phyloP scores from a whole-genome alignment of 495 filamentous ascomycete genomes.

The Aspergillus olivimuriae region DNA sequence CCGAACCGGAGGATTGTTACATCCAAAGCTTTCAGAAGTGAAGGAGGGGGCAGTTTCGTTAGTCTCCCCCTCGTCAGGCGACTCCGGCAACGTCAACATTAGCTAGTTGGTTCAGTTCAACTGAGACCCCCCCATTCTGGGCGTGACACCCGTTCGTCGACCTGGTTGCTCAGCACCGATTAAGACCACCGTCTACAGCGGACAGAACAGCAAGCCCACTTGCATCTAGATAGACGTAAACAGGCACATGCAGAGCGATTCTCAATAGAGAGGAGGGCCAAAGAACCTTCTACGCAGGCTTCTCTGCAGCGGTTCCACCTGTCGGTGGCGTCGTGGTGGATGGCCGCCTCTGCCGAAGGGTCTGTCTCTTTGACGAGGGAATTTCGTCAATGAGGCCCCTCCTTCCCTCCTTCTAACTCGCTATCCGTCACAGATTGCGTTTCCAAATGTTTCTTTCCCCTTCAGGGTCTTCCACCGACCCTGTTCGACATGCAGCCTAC shows the following conservation, averaged over 20 bases:
- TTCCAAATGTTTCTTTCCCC: background rate
- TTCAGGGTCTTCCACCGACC: background rate
- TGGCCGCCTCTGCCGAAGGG: slow-evolving; percentile 1
- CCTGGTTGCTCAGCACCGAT: slow-evolving; percentile 12
- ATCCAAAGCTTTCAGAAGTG: too few relatives aligned
- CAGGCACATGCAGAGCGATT: background rate
- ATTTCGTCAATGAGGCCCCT: background rate
- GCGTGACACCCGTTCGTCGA: slow-evolving; percentile 16
- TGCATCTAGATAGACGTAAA: slow-evolving; percentile 6
- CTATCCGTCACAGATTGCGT: background rate
- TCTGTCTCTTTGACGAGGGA: slow-evolving; percentile 3
- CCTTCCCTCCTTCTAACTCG: background rate
- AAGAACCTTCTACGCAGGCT: slow-evolving; percentile 36
- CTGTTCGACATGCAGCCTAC: slow-evolving; percentile 7
- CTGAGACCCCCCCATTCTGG: slow-evolving; percentile 9
- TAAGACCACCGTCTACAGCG: background rate
- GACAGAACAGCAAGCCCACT: background rate
- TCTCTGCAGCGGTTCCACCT: slow-evolving; percentile 30
- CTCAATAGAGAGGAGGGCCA: slow-evolving; percentile 7
- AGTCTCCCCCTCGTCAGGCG: too few relatives aligned
- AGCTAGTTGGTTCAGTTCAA: slow-evolving; percentile 5
- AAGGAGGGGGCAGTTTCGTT: too few relatives aligned
- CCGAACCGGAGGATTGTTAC: too few relatives aligned
- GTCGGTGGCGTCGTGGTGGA: slow-evolving; percentile 16
- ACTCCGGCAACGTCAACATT: too few relatives aligned